Evolutionary conservation across 306 rosid species (phyloP).

Genomic region (Senna siamea): DNA sequence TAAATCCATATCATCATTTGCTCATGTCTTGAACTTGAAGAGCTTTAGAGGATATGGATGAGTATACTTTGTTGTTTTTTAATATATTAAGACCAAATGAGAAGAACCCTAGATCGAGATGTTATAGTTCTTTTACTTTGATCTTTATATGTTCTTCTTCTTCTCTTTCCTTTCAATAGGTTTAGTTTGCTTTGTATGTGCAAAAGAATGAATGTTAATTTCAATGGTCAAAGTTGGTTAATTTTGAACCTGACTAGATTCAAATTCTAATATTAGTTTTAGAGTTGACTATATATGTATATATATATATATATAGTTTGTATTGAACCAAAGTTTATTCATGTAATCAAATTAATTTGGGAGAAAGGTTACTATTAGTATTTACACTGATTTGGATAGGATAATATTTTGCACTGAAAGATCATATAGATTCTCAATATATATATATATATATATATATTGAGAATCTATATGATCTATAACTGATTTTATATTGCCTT

Average conservation of each 20-base stretch:
- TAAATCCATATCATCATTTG: slow-evolving; percentile 1
- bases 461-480: too few species aligned
- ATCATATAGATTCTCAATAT: slow-evolving; percentile 17
- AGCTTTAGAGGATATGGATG: slow-evolving; percentile 28
- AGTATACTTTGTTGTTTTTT: slow-evolving; percentile 28
- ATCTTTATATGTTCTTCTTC: slow-evolving; percentile 18
- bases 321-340: background rate
- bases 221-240: background rate
- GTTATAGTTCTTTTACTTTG: slow-evolving; percentile 34
- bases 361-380: slow-evolving; percentile 9
- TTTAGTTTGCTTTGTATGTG: slow-evolving; percentile 53
- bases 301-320: too few species aligned
- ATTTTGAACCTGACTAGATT: too few species aligned
- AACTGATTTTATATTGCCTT: slow-evolving; percentile 4
- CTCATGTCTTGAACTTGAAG: slow-evolving; percentile 31
- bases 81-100: slow-evolving; percentile 31
- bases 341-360: slow-evolving; percentile 18
- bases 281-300: too few species aligned
- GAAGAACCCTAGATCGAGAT: slow-evolving; percentile 62
- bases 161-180: slow-evolving; percentile 21
- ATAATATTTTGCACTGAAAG: slow-evolving; percentile 23
- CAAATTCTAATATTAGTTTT: too few species aligned
- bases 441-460: too few species aligned
- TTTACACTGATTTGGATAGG: slow-evolving; percentile 27
- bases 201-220: slow-evolving; percentile 26